Evolutionary conservation across 1,139 yeast genomes (phyloP).

Genomic region (Komagataea norvegica): DNA sequence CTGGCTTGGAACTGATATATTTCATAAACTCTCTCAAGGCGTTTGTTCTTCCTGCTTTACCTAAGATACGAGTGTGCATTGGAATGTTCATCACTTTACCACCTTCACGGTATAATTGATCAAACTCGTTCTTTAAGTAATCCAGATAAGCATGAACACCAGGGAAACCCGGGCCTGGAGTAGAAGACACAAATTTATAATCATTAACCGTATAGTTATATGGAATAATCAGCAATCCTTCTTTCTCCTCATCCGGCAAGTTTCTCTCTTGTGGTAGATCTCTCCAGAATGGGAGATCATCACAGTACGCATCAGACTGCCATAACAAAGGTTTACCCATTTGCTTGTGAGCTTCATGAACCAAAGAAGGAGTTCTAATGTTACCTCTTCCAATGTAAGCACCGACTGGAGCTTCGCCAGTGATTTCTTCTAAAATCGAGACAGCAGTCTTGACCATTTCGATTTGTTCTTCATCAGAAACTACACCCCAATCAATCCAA

Average conservation of each 20-base stretch:
- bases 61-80: slow-evolving; percentile 35
- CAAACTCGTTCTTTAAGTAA: slow-evolving; percentile 33
- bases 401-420: slow-evolving; percentile 34
- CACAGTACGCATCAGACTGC: slow-evolving; percentile 34
- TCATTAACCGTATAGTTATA: slow-evolving; percentile 34
- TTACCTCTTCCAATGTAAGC: slow-evolving; percentile 35
- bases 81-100: slow-evolving; percentile 37
- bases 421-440: slow-evolving; percentile 26
- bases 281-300: slow-evolving; percentile 35
- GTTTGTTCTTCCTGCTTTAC: slow-evolving; percentile 35
- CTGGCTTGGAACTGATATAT: slow-evolving; percentile 30
- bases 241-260: slow-evolving; percentile 18
- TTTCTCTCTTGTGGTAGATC: slow-evolving; percentile 26
- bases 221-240: slow-evolving; percentile 35
- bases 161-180: slow-evolving; percentile 26
- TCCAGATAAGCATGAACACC: slow-evolving; percentile 19
- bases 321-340: slow-evolving; percentile 30
- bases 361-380: slow-evolving; percentile 30
- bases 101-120: slow-evolving; percentile 35
- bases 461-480: slow-evolving; percentile 30
- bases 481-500: slow-evolving; percentile 34
- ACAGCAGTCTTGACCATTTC: slow-evolving; percentile 31
- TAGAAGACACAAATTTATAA: slow-evolving; percentile 29
- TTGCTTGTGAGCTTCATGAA: slow-evolving; percentile 32
- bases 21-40: slow-evolving; percentile 35